Evolutionary conservation across 2,329 filamentous ascomycete genomes (phyloP), one percentile per base, ranked within the genome.

Genomic region (Herpomyces periplanetae): DNA sequence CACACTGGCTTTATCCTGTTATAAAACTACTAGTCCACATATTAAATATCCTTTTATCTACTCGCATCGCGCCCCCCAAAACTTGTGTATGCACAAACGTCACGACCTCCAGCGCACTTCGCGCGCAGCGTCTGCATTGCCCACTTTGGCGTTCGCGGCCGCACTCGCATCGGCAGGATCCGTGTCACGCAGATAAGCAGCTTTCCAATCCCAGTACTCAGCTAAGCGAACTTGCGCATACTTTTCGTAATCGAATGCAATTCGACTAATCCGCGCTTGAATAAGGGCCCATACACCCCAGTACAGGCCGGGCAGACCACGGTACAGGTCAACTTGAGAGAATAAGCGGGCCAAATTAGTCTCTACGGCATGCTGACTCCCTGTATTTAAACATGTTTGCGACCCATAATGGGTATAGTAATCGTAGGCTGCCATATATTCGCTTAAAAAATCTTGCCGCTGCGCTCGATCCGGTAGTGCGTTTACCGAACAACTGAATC

Each of bases 211-310:
- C 51, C 62, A 85, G 40, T 88, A 91, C 42, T 91, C 80, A 19
- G 64, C 60, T 4, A 96, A 44, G 21, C 80, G 50, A 8, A 62
- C 40, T 37, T 88, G 68, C 5, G 80, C 75, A 35, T 91, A 96
- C 5, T 51, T 55, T 16, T 69, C 66, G 35, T 96, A 96, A 40
- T 96, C 73, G 33, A 96, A 96, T 34, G 88, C 66, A 30, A 96
- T 96, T 27, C 75, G 55, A 5, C 68, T 85, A 27, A 96, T 91
- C 21, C 56, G 65, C 2, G 73, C 65, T 43, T 96, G 80, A 27
- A 96, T 91, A 26, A 84, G 44, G 4, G 71, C 64, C 80, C 80
- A 96, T 22, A 88, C 69, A 10, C 80, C 80, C 73, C 63, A 69
- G 36, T 51, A 57, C 56, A 62, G 33, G 4, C 80, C 80, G 0